Evolutionary conservation across 805 yeast species (phyloP).

Genomic region (Alloascoidea africana): DNA sequence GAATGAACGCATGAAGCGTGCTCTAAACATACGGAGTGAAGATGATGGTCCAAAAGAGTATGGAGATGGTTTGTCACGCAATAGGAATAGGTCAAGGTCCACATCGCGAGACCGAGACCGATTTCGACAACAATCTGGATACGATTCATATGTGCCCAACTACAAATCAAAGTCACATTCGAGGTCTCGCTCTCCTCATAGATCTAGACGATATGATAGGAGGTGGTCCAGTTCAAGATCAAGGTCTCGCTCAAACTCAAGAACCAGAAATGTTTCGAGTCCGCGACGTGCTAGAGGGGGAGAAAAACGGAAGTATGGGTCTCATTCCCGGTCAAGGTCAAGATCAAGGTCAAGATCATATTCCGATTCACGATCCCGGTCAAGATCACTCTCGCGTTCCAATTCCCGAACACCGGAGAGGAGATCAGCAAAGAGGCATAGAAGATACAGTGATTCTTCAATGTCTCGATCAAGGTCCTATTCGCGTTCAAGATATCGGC

Average conservation of each 20-base stretch:
- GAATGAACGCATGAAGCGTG: slow-evolving; percentile 9
- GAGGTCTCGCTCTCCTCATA: background rate
- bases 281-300: too few relatives aligned
- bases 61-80: background rate
- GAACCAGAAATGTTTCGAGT: too few relatives aligned
- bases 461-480: background rate
- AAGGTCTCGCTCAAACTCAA: too few relatives aligned
- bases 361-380: background rate
- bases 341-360: background rate
- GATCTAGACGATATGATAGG: too few relatives aligned
- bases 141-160: background rate
- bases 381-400: slow-evolving; percentile 1
- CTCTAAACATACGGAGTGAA: slow-evolving; percentile 7
- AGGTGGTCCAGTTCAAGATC: too few relatives aligned
- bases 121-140: background rate
- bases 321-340: background rate
- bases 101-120: background rate
- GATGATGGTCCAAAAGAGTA: background rate
- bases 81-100: background rate
- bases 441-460: too few relatives aligned
- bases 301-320: too few relatives aligned
- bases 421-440: too few relatives aligned
- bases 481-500: background rate
- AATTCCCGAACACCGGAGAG: too few relatives aligned
- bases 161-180: background rate